Conservation (phyloP, 805 yeast genomes). For the Candida jianshihensis region DNA sequence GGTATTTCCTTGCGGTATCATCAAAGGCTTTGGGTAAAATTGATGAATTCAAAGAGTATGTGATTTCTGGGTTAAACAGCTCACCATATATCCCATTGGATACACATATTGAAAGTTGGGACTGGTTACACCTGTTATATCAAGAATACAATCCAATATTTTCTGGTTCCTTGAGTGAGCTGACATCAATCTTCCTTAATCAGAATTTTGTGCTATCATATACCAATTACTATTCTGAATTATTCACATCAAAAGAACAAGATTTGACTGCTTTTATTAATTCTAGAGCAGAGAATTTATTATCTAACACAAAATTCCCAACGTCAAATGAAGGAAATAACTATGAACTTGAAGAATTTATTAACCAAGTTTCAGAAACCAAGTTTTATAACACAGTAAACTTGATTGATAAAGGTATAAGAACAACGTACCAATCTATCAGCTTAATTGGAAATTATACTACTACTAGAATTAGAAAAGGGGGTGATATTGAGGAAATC, state of each 20-base stretch:
- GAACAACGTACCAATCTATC: constrained; percentile 40
- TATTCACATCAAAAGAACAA: not conserved
- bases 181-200: constrained; percentile 6
- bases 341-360: constrained; percentile 25
- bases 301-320: constrained; percentile 34
- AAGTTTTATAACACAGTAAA: constrained; percentile 4
- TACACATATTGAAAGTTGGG: constrained; percentile 15
- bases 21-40: not conserved
- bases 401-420: constrained; percentile 27
- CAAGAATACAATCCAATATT: constrained; percentile 2
- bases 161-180: not conserved
- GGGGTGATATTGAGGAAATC: constrained; percentile 16
- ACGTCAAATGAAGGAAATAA: constrained; percentile 32
- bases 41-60: not conserved
- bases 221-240: constrained; percentile 2
- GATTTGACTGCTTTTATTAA: constrained; percentile 9
- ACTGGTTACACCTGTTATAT: constrained; percentile 15
- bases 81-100: constrained; percentile 9
- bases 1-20: not conserved
- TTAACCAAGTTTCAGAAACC: constrained; percentile 20
- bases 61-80: constrained; percentile 11
- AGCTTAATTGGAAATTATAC: constrained; percentile 29
- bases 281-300: constrained; percentile 8
- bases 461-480: constrained; percentile 23
- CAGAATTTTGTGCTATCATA: constrained; percentile 14